Evolutionary conservation across 2,329 filamentous ascomycete species (phyloP).

Genomic region (Grosmannia huntii): DNA sequence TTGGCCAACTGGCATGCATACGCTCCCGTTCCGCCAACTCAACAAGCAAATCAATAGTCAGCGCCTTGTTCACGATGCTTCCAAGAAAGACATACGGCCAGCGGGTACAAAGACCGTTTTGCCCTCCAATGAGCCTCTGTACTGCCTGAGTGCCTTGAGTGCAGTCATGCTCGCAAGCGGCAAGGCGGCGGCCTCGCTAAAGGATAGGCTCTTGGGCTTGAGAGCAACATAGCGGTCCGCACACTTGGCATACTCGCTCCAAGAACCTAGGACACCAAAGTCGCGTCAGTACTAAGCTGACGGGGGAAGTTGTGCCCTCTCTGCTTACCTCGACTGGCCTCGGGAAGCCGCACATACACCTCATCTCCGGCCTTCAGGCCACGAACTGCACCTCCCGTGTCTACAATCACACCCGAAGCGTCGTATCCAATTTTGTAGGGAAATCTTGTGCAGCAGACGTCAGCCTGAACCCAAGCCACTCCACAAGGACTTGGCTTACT

Average conservation of each 20-base stretch:
- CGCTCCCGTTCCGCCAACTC: not conserved
- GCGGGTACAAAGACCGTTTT: not conserved
- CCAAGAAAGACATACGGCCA: not conserved
- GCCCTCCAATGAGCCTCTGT: not conserved
- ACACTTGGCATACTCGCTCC: not conserved
- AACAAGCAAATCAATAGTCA: not conserved
- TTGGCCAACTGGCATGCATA: conserved; percentile 1
- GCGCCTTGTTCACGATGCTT: not conserved
- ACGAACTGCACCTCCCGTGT: not conserved
- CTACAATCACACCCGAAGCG: not conserved
- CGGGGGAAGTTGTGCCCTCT: not conserved
- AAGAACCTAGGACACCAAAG: not conserved
- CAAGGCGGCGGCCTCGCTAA: not conserved
- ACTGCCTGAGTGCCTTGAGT: not conserved
- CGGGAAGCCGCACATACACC: not conserved
- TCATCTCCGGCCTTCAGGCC: not conserved
- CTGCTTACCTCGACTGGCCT: not conserved
- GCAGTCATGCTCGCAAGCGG: not conserved
- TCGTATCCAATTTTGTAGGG: not conserved
- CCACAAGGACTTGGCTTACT: not conserved
- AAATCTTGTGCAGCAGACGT: not conserved
- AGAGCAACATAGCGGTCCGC: not conserved
- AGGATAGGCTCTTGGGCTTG: not conserved
- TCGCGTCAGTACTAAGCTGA: not conserved
- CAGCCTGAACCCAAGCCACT: not conserved